Base-by-base conservation (phyloP, 495 filamentous ascomycete species). In the Thozetella sp. region DNA sequence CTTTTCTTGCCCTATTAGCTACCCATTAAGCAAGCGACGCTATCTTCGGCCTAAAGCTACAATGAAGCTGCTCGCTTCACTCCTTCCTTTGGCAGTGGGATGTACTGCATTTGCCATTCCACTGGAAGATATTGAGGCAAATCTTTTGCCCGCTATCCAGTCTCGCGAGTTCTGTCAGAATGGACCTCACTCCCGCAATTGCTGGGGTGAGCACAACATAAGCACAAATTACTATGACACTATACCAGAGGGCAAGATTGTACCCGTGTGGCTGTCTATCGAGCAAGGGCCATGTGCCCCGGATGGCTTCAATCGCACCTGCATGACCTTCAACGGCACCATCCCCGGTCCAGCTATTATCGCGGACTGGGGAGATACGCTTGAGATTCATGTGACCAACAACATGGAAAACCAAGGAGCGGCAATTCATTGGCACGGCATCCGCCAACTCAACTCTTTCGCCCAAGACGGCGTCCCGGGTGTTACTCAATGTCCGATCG, bases 311-410 rank as follows among this genome's bases (percentile, higher is more conserved):
- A 71, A 64, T 25, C 75, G 84, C 20, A 76, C 72, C 2, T 80
- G 85, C 76, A 70, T 83, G 40, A 70, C 75, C 11, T 78, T 87
- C 63, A 86, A 88, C 64, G 80, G 78, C n/a, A 76, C 76, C 48
- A 78, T 78, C 27, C 85, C 85, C 0, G 85, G 85, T 0, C 85
- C 85, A 3, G 61, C 82, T 13, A 79, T 88, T 55, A 74, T 80
- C 61, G 75, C 75, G 22, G 73, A 81, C 60, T 72, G 76, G 58
- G 82, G 77, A 13, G 81, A 85, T 60, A 76, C 69, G 15, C 60
- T 82, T 69, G 25, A 57, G 43, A 52, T 90, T 30, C 56, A 61
- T 25, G 60, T 65, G 9, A 65, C 63, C 48, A 61, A 61, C 53
- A 55, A 51, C 22, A 64, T 73, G 56, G 9, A 54, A 24, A 58